Percentiles rank a stretch among this genome's conserved stretches.
Evolutionary conservation across 2,329 filamentous ascomycete species (phyloP).

Genomic region (Cordyceps tenuipes): DNA sequence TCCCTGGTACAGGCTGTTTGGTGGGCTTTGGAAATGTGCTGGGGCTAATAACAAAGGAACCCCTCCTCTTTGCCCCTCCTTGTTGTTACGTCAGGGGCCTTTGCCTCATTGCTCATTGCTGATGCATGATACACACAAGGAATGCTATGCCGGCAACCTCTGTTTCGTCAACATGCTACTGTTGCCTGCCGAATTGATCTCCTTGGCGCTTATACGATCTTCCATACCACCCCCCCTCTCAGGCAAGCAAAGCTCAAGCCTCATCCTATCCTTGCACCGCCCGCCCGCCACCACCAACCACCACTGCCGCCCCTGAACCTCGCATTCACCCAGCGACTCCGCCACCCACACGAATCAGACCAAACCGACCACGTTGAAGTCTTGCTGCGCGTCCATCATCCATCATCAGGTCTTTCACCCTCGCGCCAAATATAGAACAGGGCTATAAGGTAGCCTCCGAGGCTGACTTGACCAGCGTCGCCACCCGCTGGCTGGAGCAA

Average conservation of each 20-base stretch:
- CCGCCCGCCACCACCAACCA: background rate
- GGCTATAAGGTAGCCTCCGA: background rate
- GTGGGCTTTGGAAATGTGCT: too few species aligned
- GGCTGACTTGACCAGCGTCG: background rate
- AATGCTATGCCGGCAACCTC: background rate
- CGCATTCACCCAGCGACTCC: background rate
- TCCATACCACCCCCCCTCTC: background rate
- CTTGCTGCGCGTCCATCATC: background rate
- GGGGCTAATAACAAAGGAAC: too few species aligned
- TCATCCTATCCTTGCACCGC: background rate
- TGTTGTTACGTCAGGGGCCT: background rate
- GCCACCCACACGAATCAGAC: conserved; percentile 6
- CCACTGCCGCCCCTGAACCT: background rate
- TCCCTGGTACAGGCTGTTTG: background rate
- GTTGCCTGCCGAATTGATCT: background rate
- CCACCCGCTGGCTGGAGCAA: background rate
- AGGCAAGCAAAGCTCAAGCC: too few species aligned
- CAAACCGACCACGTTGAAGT: background rate
- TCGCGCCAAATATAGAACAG: background rate
- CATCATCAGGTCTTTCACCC: background rate
- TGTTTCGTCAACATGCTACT: too few species aligned
- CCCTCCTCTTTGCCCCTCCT: background rate
- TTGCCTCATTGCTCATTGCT: too few species aligned
- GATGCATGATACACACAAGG: background rate
- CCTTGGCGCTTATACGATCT: background rate